These are phyloP conservation scores for Phytophthora hibernalis DNA, from an alignment of 352 stramenopile species.

Conservation along the genomic window DNA sequence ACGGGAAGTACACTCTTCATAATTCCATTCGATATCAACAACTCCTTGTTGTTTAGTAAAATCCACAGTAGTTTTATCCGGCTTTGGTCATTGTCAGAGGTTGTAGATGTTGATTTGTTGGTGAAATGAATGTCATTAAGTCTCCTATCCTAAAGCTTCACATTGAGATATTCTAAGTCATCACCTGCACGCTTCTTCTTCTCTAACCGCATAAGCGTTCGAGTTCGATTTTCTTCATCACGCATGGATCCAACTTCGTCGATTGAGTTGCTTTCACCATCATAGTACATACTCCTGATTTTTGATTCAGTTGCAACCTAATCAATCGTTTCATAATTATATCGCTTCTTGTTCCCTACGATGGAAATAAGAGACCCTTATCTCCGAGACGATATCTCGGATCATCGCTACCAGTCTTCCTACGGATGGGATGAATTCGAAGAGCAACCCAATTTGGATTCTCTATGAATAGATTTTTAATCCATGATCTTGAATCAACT, in stretches of 20 bases:
- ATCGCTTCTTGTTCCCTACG: background rate
- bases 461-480: background rate
- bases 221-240: background rate
- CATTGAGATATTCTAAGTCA: conserved; percentile 7
- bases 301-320: conserved; percentile 18
- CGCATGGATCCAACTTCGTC: conserved; percentile 16
- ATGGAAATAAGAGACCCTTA: background rate
- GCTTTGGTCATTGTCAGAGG: conserved; percentile 2
- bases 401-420: conserved; percentile 14
- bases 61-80: conserved; percentile 13
- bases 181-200: background rate
- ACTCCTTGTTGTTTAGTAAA: conserved; percentile 8
- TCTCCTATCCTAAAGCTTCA: conserved; percentile 7
- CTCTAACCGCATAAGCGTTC: background rate
- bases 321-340: conserved; percentile 13
- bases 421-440: background rate
- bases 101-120: conserved; percentile 6
- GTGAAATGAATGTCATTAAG: background rate
- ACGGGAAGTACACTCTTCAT: conserved; percentile 11
- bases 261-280: conserved; percentile 21
- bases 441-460: conserved; percentile 11
- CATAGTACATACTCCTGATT: conserved; percentile 10
- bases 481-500: background rate
- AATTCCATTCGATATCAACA: conserved; percentile 11
- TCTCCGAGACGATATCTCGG: conserved; percentile 8